phyloP scores from a whole-genome alignment of 768 basidiomycete species.

The Boletus patriciae region DNA sequence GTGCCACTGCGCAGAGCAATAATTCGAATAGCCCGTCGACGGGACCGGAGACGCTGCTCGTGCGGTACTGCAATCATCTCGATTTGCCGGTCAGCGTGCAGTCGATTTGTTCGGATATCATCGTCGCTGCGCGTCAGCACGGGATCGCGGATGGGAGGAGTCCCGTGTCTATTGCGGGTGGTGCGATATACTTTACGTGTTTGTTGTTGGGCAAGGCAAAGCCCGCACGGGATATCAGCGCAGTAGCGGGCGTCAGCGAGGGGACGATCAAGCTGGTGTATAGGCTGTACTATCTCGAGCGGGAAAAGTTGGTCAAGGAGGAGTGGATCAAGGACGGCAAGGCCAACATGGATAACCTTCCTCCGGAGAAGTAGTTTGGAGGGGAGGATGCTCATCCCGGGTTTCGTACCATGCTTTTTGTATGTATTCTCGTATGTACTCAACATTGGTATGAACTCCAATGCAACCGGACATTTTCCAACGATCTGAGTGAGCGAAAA shows the following conservation, averaged over 20 bases:
- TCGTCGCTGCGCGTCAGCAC: conserved; percentile 72
- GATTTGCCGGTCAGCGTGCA: conserved; percentile 82
- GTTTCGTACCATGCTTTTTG: conserved; percentile 18
- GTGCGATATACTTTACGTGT: conserved; percentile 92
- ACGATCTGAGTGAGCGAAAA: too few species aligned
- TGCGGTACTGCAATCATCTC: conserved; percentile 93
- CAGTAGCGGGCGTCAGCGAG: conserved; percentile 92
- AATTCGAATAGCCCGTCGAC: conserved; percentile 43
- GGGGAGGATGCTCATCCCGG: not conserved
- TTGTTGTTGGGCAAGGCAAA: conserved; percentile 74
- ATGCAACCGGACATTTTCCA: conserved; percentile 6
- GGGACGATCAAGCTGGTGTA: conserved; percentile 93
- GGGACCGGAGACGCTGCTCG: conserved; percentile 82
- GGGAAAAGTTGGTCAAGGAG: conserved; percentile 77
- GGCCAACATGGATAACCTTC: conserved; percentile 44
- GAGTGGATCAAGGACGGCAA: conserved; percentile 84
- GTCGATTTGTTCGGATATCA: conserved; percentile 80
- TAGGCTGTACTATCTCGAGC: conserved; percentile 69
- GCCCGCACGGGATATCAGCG: conserved; percentile 80
- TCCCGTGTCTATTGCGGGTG: conserved; percentile 98
- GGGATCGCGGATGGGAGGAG: conserved; percentile 92
- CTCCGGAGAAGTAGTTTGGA: conserved; percentile 22
- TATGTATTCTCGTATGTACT: conserved; percentile 22
- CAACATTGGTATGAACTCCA: conserved; percentile 10
- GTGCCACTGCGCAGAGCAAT: conserved; percentile 59